Conservation (phyloP, 1,284 basidiomycete genomes). For the Puccinia novopanici region DNA sequence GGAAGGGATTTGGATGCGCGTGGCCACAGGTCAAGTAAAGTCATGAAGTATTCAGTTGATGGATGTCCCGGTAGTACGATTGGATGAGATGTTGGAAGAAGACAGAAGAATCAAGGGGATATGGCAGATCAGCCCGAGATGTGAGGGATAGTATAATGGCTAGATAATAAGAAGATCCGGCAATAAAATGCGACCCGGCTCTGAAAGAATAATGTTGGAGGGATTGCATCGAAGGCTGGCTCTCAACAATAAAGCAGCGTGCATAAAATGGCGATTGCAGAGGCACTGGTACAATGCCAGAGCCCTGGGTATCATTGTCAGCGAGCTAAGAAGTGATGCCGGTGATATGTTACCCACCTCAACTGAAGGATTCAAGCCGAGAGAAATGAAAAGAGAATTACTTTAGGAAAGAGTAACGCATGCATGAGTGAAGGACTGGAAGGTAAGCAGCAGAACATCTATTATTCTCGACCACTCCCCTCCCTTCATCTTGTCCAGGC, state of each 20-base stretch:
- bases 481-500: slow-evolving; percentile 1
- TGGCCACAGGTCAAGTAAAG: slow-evolving; percentile 23
- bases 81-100: not conserved
- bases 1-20: not conserved
- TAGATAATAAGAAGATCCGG: not conserved
- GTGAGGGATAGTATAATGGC: not conserved
- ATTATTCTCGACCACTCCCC: not conserved
- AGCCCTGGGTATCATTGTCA: slow-evolving; percentile 12
- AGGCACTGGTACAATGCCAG: not conserved
- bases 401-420: slow-evolving; percentile 14
- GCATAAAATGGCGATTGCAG: not conserved
- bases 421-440: slow-evolving; percentile 17
- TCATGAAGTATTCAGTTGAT: not conserved
- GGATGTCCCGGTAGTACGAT: slow-evolving; percentile 1
- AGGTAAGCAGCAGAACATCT: slow-evolving; percentile 11
- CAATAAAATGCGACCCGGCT: not conserved
- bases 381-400: not conserved
- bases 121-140: not conserved
- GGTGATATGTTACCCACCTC: slow-evolving; percentile 34
- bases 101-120: slow-evolving; percentile 4
- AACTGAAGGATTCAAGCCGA: slow-evolving; percentile 18
- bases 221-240: not conserved
- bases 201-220: not conserved
- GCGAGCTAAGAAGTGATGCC: slow-evolving; percentile 3
- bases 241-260: not conserved